phyloP scores from a whole-genome alignment of 2,329 filamentous ascomycete species.

The Diaporthe vexans region DNA sequence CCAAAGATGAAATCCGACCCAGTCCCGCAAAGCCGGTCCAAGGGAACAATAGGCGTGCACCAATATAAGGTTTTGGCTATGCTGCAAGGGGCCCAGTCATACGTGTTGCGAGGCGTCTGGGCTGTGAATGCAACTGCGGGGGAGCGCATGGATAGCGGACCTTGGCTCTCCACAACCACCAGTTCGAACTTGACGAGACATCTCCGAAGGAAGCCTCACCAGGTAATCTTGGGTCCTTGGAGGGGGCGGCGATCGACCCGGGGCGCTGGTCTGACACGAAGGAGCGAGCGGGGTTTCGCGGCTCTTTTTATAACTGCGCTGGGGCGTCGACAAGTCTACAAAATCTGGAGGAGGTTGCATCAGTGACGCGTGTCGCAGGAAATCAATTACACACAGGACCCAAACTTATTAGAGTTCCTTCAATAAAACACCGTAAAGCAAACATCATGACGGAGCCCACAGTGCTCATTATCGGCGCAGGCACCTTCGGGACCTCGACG shows the following conservation, averaged over 20 bases:
- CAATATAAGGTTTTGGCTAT: conserved; percentile 27
- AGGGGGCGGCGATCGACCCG: conserved; percentile 18
- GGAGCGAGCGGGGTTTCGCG: conserved; percentile 12
- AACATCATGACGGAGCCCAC: conserved; percentile 21
- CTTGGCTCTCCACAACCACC: conserved; percentile 25
- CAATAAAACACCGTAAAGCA: neutral
- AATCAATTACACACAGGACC: neutral
- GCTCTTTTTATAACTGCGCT: neutral
- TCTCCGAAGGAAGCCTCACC: conserved; percentile 21
- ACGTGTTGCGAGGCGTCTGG: neutral
- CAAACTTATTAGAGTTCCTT: conserved; percentile 19
- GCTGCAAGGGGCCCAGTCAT: conserved; percentile 8
- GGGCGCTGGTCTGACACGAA: conserved; percentile 1
- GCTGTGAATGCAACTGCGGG: conserved; percentile 21
- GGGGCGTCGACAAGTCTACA: neutral
- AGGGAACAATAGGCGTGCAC: neutral
- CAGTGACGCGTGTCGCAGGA: neutral
- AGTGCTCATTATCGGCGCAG: conserved; percentile 35
- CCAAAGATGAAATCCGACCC: no score
- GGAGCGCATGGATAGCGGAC: conserved; percentile 24
- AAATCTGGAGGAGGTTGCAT: neutral
- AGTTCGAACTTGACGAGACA: conserved; percentile 27
- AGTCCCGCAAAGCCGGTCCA: neutral
- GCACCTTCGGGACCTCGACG: conserved; percentile 35
- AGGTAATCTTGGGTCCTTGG: neutral